A percentile compares a stretch with the other conserved stretches of the same genome.
These are phyloP conservation scores for Geotrichum siamense DNA, from an alignment of 1,139 yeast species.

Conservation along the genomic window DNA sequence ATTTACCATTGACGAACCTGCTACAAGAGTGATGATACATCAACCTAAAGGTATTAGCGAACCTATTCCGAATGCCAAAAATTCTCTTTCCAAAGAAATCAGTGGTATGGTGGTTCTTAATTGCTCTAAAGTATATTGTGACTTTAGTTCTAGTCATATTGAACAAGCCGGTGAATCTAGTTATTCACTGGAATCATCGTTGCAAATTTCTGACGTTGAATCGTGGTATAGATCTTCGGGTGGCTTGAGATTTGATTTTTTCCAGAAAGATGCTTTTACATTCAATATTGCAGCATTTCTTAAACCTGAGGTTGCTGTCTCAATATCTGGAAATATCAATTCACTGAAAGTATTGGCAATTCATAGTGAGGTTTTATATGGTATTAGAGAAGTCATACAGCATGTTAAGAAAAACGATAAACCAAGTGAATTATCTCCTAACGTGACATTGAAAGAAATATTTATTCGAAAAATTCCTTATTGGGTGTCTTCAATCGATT, in stretches of 20 bases:
- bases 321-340: slow-evolving; percentile 25
- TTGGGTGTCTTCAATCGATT: slow-evolving; percentile 29
- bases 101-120: slow-evolving; percentile 29
- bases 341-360: slow-evolving; percentile 27
- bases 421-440: neutral
- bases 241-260: slow-evolving; percentile 30
- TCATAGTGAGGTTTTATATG: slow-evolving; percentile 28
- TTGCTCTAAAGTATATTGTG: slow-evolving; percentile 30
- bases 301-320: slow-evolving; percentile 27
- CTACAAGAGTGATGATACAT: slow-evolving; percentile 31
- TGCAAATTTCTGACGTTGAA: slow-evolving; percentile 28
- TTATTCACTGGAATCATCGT: slow-evolving; percentile 26
- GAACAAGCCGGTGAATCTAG: slow-evolving; percentile 22
- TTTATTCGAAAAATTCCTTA: slow-evolving; percentile 30
- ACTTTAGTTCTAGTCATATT: slow-evolving; percentile 30
- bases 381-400: slow-evolving; percentile 26
- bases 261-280: slow-evolving; percentile 28
- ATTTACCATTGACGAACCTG: slow-evolving; percentile 36
- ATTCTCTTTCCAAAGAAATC: slow-evolving; percentile 10
- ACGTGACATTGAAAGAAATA: slow-evolving; percentile 10
- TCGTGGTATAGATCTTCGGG: slow-evolving; percentile 31
- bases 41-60: slow-evolving; percentile 14
- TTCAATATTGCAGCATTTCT: slow-evolving; percentile 28
- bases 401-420: slow-evolving; percentile 18
- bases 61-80: slow-evolving; percentile 9